Conservation (phyloP, 2,329 filamentous ascomycete genomes). For the Elsinoe necatrix region DNA sequence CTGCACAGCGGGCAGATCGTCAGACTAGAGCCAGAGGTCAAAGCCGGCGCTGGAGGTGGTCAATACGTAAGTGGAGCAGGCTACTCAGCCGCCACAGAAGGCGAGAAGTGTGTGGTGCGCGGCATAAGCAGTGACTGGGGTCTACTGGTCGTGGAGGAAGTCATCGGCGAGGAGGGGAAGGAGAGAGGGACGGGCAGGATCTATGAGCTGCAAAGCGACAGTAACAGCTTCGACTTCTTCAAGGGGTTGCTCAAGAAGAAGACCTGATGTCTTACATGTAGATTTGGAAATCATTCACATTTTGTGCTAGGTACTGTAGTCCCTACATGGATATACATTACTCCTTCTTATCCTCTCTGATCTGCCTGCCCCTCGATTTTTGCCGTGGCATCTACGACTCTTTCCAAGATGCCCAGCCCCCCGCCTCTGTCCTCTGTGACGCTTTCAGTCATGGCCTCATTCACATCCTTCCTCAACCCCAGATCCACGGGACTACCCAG, state of each 20-base stretch:
- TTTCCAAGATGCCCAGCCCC: slow-evolving; percentile 1
- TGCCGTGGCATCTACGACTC: neutral
- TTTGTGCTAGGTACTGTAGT: slow-evolving; percentile 1
- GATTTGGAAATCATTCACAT: neutral
- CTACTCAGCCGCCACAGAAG: slow-evolving; percentile 58
- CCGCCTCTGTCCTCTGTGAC: neutral
- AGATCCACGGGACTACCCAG: slow-evolving; percentile 21
- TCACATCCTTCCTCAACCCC: slow-evolving; percentile 29
- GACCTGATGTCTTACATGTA: slow-evolving; percentile 36
- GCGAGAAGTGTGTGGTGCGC: slow-evolving; percentile 64
- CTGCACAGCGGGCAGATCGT: slow-evolving; percentile 63
- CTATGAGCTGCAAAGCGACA: slow-evolving; percentile 85
- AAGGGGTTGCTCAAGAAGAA: slow-evolving; percentile 78
- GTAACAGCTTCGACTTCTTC: slow-evolving; percentile 98
- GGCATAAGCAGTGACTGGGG: slow-evolving; percentile 93
- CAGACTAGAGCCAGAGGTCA: slow-evolving; percentile 68
- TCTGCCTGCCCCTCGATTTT: neutral
- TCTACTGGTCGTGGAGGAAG: slow-evolving; percentile 73
- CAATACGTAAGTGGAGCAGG: slow-evolving; percentile 73
- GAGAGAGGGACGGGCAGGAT: slow-evolving; percentile 64
- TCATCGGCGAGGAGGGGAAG: slow-evolving; percentile 51
- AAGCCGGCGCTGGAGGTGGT: slow-evolving; percentile 62
- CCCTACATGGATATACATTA: neutral
- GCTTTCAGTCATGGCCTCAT: slow-evolving; percentile 20
- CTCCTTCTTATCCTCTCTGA: neutral